Base-by-base conservation (phyloP, 106 monocot species). In the Dendrobium chrysotoxum region DNA sequence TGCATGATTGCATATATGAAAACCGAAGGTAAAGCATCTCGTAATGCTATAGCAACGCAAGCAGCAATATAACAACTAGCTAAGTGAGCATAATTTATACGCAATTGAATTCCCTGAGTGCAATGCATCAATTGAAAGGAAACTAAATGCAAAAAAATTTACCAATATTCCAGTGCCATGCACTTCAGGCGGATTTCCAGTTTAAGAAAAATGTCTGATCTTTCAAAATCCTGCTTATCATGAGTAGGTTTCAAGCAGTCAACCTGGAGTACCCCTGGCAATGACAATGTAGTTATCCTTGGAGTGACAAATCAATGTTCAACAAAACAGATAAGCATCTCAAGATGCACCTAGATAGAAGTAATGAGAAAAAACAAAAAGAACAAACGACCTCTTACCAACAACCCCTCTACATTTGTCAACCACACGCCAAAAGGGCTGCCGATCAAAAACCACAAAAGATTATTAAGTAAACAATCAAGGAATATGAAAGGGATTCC, bases 151-250 rank as follows among this genome's bases (percentile, higher is more conserved):
- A 65, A 54, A 80, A 35, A 71, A 40, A 54, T 76, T 86, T 87
- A 95, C 94, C 94, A 95, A 55, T 95, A 95, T 79, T 95, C 94
- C 17, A 53, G 15, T 42, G 92, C 83, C 92, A 94, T 92, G 16
- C 86, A 83, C 80, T 75, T 92, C 81, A 95, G 79, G n/a, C 94
- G 90, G 16, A 23, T 65, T 80, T 95, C 94, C 13, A 95, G 85
- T 78, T 79, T 90, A 50, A 79, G 79, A 82, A 61, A 95, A 80
- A 95, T 78, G 28, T 45, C 76, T 46, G 94, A 90, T 84, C 80
- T 90, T 77, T 95, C 94, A 84, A 95, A 95, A 85, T 88, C 92
- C 73, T 95, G 94, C 81, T 95, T 95, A 77, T 95, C 86, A 83
- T 95, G 94, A 46, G 94, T 92, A 57, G 94, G 94, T 72, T 90